Evolutionary conservation across 305 asterid genomes (phyloP).

Genomic region (Striga hermonthica): DNA sequence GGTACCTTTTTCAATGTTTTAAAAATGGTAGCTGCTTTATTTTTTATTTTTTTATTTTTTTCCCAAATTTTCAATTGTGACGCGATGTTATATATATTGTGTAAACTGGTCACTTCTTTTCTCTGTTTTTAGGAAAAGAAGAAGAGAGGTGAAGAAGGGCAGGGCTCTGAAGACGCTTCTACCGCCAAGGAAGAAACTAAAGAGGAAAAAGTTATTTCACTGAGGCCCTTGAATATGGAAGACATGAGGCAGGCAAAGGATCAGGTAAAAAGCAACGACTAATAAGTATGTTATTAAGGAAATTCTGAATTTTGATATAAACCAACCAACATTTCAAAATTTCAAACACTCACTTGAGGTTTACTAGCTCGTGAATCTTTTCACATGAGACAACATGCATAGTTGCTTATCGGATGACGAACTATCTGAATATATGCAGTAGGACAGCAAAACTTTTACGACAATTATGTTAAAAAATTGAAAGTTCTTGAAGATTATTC

Average conservation of each 20-base stretch:
- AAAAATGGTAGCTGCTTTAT: neutral
- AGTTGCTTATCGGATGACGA: too few relatives aligned
- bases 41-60: too few relatives aligned
- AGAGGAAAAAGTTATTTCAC: slow-evolving; percentile 53
- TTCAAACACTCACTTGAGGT: too few relatives aligned
- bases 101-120: neutral
- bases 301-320: neutral
- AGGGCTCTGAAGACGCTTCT: slow-evolving; percentile 43
- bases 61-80: too few relatives aligned
- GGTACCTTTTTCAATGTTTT: slow-evolving; percentile 39
- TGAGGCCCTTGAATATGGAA: slow-evolving; percentile 86
- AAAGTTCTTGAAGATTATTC: neutral
- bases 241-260: slow-evolving; percentile 83
- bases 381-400: too few relatives aligned
- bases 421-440: too few relatives aligned
- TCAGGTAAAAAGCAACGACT: slow-evolving; percentile 49
- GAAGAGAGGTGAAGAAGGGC: slow-evolving; percentile 41
- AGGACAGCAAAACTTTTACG: too few relatives aligned
- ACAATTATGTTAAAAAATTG: too few relatives aligned
- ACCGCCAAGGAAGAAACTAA: slow-evolving; percentile 45
- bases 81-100: neutral
- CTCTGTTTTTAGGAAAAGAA: slow-evolving; percentile 50
- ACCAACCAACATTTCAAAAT: too few relatives aligned
- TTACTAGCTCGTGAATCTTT: too few relatives aligned
- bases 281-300: neutral